Evolutionary conservation across 2,329 filamentous ascomycete species (phyloP).

Genomic region (Claviceps sp.): DNA sequence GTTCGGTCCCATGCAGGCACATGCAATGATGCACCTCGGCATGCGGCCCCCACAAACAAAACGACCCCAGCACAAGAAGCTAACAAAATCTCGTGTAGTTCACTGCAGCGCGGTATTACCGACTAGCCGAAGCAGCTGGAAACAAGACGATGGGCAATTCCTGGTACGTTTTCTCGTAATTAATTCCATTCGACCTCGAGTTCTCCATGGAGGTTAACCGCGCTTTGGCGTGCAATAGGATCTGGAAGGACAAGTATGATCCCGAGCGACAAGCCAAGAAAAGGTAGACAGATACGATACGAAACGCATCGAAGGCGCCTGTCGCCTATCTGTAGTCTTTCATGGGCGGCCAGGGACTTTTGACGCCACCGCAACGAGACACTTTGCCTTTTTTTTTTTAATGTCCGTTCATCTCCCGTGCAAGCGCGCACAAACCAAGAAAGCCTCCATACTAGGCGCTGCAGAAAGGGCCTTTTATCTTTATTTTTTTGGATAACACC

Average conservation of each 20-base stretch:
- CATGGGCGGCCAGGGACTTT: no score
- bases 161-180: slow-evolving; percentile 52
- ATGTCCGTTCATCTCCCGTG: no score
- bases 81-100: slow-evolving; percentile 41
- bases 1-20: not conserved
- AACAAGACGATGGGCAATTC: slow-evolving; percentile 87
- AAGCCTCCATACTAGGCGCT: no score
- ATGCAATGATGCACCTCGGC: not conserved
- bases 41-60: not conserved
- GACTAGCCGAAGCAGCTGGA: slow-evolving; percentile 76
- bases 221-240: slow-evolving; percentile 41
- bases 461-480: no score
- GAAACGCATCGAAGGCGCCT: no score
- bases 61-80: slow-evolving; percentile 18
- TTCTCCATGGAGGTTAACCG: not conserved
- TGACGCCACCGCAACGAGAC: no score
- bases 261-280: slow-evolving; percentile 29
- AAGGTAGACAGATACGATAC: slow-evolving; percentile 15
- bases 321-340: no score
- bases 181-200: slow-evolving; percentile 3
- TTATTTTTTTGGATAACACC: no score
- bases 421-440: no score
- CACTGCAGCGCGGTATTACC: slow-evolving; percentile 77
- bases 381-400: no score
- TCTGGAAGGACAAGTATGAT: slow-evolving; percentile 95